Conservation (phyloP, 2,329 filamentous ascomycete genomes). For the Fusarium pseudonygamai region DNA sequence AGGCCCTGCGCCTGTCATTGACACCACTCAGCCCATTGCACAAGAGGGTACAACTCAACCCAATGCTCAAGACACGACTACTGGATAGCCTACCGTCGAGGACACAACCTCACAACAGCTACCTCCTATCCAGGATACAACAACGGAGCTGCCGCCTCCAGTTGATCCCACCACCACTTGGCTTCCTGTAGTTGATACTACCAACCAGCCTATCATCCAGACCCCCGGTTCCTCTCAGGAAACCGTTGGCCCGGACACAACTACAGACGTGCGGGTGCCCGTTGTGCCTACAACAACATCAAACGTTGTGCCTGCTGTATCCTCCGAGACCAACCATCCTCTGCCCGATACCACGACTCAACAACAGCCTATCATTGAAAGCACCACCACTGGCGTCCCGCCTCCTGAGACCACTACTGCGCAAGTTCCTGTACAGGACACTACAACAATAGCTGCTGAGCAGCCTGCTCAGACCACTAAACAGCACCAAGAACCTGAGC, state of each 20-base stretch:
- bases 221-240: background rate
- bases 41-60: background rate
- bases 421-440: background rate
- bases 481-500: background rate
- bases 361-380: background rate
- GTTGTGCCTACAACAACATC: background rate
- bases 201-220: background rate
- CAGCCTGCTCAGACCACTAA: constrained; percentile 1
- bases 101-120: background rate
- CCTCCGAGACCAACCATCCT: background rate
- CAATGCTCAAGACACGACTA: background rate
- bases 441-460: background rate
- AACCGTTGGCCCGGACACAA: background rate
- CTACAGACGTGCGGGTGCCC: background rate
- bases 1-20: background rate
- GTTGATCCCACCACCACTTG: background rate
- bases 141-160: background rate
- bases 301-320: background rate
- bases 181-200: background rate
- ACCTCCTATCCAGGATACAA: background rate
- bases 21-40: background rate
- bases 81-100: background rate
- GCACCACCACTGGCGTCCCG: background rate
- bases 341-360: background rate
- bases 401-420: background rate